These are phyloP conservation scores for Daedaleopsis sinensis DNA, from an alignment of 768 basidiomycete species.

Conservation along the genomic window DNA sequence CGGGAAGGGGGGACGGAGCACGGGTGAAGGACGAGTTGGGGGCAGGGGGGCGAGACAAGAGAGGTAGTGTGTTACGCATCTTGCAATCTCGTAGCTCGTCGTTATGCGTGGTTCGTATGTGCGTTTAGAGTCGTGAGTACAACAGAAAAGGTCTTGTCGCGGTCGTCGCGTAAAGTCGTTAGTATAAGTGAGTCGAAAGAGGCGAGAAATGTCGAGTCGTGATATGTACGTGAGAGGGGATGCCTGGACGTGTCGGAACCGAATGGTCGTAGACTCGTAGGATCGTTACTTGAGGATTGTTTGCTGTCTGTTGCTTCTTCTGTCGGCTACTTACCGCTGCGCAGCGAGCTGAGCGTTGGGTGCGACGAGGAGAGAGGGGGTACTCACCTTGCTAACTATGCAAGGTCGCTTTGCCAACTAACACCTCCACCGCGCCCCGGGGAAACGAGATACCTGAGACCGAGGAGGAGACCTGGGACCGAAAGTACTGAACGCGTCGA, in stretches of 20 bases:
- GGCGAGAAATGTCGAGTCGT: conserved; percentile 20
- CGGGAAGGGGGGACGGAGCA: conserved; percentile 18
- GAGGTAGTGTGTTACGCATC: conserved; percentile 30
- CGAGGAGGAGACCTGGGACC: conserved; percentile 10
- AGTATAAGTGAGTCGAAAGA: conserved; percentile 14
- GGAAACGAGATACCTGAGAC: conserved; percentile 21
- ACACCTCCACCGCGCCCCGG: conserved; percentile 25
- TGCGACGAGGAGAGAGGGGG: background rate
- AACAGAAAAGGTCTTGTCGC: conserved; percentile 21
- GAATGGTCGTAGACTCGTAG: conserved; percentile 23
- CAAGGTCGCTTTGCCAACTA: conserved; percentile 26
- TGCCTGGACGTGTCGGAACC: conserved; percentile 19
- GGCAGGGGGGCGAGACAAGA: conserved; percentile 29
- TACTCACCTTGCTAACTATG: conserved; percentile 22
- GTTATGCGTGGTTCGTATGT: conserved; percentile 18
- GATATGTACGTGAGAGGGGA: conserved; percentile 17
- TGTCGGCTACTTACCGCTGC: conserved; percentile 26
- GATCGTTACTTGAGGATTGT: conserved; percentile 25
- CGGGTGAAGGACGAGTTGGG: conserved; percentile 21
- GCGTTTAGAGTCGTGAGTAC: conserved; percentile 25
- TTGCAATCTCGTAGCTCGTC: conserved; percentile 19
- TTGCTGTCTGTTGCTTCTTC: conserved; percentile 11
- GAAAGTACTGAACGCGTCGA: conserved; percentile 21
- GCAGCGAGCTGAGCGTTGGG: background rate
- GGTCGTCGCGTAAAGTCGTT: conserved; percentile 18